Conservation (phyloP, 306 rosid species). For the Glycyrrhiza uralensis region DNA sequence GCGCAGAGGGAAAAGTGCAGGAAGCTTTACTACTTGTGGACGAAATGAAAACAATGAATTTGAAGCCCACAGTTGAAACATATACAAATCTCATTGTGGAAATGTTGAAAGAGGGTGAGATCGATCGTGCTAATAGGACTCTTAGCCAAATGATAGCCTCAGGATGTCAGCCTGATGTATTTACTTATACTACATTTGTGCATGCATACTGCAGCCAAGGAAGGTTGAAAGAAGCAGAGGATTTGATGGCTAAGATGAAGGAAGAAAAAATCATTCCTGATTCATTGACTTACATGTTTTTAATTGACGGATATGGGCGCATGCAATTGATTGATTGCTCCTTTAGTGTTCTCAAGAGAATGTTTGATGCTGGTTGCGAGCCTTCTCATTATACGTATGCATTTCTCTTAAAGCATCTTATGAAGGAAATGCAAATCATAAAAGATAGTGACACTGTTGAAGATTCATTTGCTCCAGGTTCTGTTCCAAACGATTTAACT, state of each 20-base stretch:
- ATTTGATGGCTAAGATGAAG: slow-evolving; percentile 49
- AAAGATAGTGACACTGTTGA: neutral
- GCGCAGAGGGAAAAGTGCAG: slow-evolving; percentile 39
- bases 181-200: slow-evolving; percentile 51
- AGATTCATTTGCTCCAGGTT: slow-evolving; percentile 28
- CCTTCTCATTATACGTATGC: slow-evolving; percentile 59
- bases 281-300: slow-evolving; percentile 46
- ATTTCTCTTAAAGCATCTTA: slow-evolving; percentile 52
- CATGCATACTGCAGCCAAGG: slow-evolving; percentile 60
- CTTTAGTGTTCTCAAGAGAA: slow-evolving; percentile 59
- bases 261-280: slow-evolving; percentile 51
- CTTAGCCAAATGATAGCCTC: slow-evolving; percentile 42
- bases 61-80: slow-evolving; percentile 52
- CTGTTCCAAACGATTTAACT: slow-evolving; percentile 25
- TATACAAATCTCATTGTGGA: slow-evolving; percentile 50
- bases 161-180: slow-evolving; percentile 54
- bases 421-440: slow-evolving; percentile 24
- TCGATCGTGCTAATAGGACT: slow-evolving; percentile 37
- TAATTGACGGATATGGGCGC: slow-evolving; percentile 53
- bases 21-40: slow-evolving; percentile 55
- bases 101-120: slow-evolving; percentile 59
- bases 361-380: slow-evolving; percentile 61
- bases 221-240: slow-evolving; percentile 58
- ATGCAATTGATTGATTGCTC: slow-evolving; percentile 50
- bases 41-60: slow-evolving; percentile 44